A percentile compares a stretch with the other conserved stretches of the same genome.
Conservation (phyloP, 768 basidiomycete genomes). For the Tylopilus vinaceipallidus region DNA sequence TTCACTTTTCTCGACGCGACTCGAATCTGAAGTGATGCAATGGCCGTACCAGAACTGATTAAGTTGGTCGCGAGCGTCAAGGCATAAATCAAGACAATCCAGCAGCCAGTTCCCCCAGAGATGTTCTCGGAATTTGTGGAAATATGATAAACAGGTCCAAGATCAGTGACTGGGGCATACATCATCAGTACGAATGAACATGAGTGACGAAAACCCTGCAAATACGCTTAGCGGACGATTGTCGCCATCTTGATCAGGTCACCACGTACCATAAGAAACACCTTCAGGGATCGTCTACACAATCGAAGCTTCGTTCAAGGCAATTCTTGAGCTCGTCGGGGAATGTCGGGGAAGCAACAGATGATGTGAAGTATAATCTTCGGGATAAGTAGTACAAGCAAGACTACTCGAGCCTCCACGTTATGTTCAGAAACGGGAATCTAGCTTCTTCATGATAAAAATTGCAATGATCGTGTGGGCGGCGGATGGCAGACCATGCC, state of each 20-base stretch:
- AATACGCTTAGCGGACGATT: not conserved
- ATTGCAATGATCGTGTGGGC: no score
- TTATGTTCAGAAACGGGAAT: no score
- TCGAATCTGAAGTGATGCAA: not conserved
- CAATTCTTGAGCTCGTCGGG: not conserved
- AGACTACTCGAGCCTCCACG: no score
- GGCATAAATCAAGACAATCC: not conserved
- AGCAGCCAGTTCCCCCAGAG: not conserved
- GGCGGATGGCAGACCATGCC: no score
- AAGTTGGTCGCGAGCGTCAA: not conserved
- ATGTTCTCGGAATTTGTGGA: not conserved
- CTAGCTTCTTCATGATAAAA: no score
- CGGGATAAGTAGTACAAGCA: no score
- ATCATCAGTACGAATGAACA: not conserved
- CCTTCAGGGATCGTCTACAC: not conserved
- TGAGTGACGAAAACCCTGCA: not conserved
- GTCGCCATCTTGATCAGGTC: not conserved
- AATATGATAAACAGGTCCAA: not conserved
- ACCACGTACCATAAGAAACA: conserved; percentile 1
- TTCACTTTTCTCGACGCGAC: not conserved
- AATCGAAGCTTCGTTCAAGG: not conserved
- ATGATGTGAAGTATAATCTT: no score
- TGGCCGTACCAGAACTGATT: not conserved
- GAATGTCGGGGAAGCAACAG: no score
- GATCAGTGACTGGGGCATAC: not conserved